phyloP scores from a whole-genome alignment of 805 yeast genomes.

The Candida fluviatilis region DNA sequence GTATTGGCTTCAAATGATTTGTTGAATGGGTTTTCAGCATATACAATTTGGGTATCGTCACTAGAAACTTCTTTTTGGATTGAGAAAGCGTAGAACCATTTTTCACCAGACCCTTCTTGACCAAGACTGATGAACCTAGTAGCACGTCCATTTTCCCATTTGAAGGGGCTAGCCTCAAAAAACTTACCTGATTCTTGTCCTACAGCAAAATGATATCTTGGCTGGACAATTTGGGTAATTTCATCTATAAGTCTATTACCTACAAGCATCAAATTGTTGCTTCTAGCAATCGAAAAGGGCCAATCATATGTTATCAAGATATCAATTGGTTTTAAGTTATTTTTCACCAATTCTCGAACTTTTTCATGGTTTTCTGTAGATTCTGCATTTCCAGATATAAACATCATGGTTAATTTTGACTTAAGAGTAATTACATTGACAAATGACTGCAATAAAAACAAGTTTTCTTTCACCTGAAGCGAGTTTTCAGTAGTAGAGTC shows the following conservation, averaged over 20 bases:
- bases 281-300: conserved; percentile 43
- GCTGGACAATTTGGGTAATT: conserved; percentile 42
- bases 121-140: conserved; percentile 68
- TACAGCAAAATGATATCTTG: conserved; percentile 64
- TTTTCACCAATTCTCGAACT: conserved; percentile 7
- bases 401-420: conserved; percentile 47
- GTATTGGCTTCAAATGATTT: neutral
- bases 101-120: conserved; percentile 47
- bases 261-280: conserved; percentile 37
- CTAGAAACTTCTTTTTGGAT: conserved; percentile 8
- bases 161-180: conserved; percentile 54
- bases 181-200: conserved; percentile 48
- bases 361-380: conserved; percentile 7
- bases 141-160: conserved; percentile 45
- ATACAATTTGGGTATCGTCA: conserved; percentile 7
- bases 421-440: conserved; percentile 30
- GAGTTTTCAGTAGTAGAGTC: conserved; percentile 17
- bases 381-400: conserved; percentile 25
- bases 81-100: conserved; percentile 75
- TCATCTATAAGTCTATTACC: conserved; percentile 45
- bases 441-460: conserved; percentile 31
- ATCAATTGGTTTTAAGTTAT: conserved; percentile 35
- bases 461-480: conserved; percentile 19
- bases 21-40: conserved; percentile 24
- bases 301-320: conserved; percentile 57